These are phyloP conservation scores for Xerocomus minutiporus DNA, from an alignment of 1,284 basidiomycete genomes.

Conservation along the genomic window DNA sequence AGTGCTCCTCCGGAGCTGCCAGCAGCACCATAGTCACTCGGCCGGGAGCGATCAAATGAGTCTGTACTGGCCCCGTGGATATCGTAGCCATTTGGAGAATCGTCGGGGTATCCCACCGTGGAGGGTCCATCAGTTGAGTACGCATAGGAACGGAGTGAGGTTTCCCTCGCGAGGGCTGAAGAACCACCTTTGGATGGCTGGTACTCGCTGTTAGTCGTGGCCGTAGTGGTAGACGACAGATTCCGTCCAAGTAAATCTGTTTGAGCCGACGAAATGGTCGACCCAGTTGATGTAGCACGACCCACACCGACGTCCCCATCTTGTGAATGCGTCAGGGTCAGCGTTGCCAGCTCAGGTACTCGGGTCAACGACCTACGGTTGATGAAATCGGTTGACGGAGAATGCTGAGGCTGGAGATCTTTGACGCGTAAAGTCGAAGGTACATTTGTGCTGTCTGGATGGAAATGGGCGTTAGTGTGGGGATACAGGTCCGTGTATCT, in stretches of 20 bases:
- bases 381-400: conserved; percentile 22
- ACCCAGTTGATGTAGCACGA: conserved; percentile 31
- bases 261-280: conserved; percentile 31
- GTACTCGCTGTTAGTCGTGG: conserved; percentile 24
- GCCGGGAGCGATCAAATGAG: conserved; percentile 27
- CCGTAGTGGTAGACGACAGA: conserved; percentile 25
- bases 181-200: conserved; percentile 14
- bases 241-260: conserved; percentile 26
- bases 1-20: conserved; percentile 40
- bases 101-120: conserved; percentile 18
- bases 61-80: conserved; percentile 22
- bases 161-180: conserved; percentile 13
- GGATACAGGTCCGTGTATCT: conserved; percentile 21
- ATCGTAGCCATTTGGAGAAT: conserved; percentile 21
- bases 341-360: not conserved
- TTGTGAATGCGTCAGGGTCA: conserved; percentile 12
- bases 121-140: conserved; percentile 25
- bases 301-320: conserved; percentile 21
- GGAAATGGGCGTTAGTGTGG: conserved; percentile 12
- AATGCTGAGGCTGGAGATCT: conserved; percentile 21
- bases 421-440: conserved; percentile 18
- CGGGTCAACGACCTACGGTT: conserved; percentile 19
- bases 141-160: conserved; percentile 18
- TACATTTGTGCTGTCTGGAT: conserved; percentile 14
- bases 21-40: conserved; percentile 27